A percentile compares a stretch with the other conserved stretches of the same genome.
Conservation (phyloP, 2,329 filamentous ascomycete species). For the Cordyceps cateniannulata region DNA sequence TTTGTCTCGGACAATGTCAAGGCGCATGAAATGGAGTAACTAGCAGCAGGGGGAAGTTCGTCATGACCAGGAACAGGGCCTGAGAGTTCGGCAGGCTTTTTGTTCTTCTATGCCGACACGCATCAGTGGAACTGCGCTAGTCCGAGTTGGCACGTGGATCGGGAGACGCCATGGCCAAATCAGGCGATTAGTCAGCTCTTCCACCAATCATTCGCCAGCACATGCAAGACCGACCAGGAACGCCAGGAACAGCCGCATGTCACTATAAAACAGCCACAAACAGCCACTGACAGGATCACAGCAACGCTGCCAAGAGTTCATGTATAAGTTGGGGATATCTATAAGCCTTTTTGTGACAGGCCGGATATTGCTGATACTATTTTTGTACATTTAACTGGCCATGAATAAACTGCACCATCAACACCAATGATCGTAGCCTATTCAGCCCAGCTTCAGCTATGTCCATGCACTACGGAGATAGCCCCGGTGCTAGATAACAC, state of each 20-base stretch:
- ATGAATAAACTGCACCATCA: too few relatives aligned
- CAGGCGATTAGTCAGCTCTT: background rate
- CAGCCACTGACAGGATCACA: background rate
- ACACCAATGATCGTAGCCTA: too few relatives aligned
- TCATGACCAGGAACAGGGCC: background rate
- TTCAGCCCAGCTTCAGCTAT: too few relatives aligned
- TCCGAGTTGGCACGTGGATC: background rate
- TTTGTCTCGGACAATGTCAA: conserved; percentile 8
- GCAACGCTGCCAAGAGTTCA: background rate
- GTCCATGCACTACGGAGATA: too few relatives aligned
- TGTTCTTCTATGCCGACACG: background rate
- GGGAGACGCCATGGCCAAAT: background rate
- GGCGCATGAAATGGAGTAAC: background rate
- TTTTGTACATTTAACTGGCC: too few relatives aligned
- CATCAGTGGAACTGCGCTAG: background rate
- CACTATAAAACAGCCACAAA: background rate
- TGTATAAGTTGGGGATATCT: too few relatives aligned
- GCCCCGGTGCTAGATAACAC: too few relatives aligned
- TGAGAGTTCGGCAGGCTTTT: background rate
- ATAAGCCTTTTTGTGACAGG: too few relatives aligned
- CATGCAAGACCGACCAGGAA: background rate
- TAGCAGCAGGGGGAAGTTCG: background rate
- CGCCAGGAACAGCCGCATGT: background rate
- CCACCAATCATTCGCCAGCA: background rate
- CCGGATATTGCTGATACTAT: too few relatives aligned